A percentile compares a stretch with the other conserved stretches of the same genome.
phyloP scores from a whole-genome alignment of 768 basidiomycete species.

The Amanita phalloides region DNA sequence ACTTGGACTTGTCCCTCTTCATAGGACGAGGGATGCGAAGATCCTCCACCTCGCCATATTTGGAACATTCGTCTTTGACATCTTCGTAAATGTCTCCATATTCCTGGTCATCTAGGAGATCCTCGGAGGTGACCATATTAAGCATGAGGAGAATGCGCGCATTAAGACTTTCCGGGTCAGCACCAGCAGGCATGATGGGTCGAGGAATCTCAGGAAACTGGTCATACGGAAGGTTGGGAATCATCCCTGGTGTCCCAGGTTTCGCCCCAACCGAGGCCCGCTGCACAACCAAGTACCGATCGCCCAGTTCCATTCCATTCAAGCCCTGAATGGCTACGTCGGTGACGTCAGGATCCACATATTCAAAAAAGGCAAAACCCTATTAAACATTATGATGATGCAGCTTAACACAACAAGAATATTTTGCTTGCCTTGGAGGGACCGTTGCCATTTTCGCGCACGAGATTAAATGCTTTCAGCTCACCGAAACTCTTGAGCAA shows the following conservation, averaged over 20 bases:
- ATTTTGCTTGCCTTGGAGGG: slow-evolving; percentile 59
- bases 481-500: slow-evolving; percentile 96
- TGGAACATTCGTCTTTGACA: slow-evolving; percentile 81
- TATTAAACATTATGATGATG: slow-evolving; percentile 18
- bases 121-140: slow-evolving; percentile 97
- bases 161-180: slow-evolving; percentile 42
- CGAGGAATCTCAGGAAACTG: slow-evolving; percentile 77
- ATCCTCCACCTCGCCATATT: slow-evolving; percentile 75
- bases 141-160: slow-evolving; percentile 91
- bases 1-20: slow-evolving; percentile 77
- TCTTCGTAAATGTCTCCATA: slow-evolving; percentile 94
- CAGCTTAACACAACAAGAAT: not conserved
- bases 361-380: slow-evolving; percentile 99
- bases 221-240: slow-evolving; percentile 66
- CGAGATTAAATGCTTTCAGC: slow-evolving; percentile 94
- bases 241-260: slow-evolving; percentile 50
- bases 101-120: slow-evolving; percentile 82
- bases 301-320: slow-evolving; percentile 96
- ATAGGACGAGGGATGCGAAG: slow-evolving; percentile 82
- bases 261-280: slow-evolving; percentile 93
- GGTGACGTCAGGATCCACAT: slow-evolving; percentile 79
- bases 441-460: slow-evolving; percentile 86
- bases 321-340: slow-evolving; percentile 94
- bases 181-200: slow-evolving; percentile 78
- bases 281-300: slow-evolving; percentile 91